Conservation (phyloP, 225 moss, liverwort and hornwort species). For the Rhytidiadelphus loreus region DNA sequence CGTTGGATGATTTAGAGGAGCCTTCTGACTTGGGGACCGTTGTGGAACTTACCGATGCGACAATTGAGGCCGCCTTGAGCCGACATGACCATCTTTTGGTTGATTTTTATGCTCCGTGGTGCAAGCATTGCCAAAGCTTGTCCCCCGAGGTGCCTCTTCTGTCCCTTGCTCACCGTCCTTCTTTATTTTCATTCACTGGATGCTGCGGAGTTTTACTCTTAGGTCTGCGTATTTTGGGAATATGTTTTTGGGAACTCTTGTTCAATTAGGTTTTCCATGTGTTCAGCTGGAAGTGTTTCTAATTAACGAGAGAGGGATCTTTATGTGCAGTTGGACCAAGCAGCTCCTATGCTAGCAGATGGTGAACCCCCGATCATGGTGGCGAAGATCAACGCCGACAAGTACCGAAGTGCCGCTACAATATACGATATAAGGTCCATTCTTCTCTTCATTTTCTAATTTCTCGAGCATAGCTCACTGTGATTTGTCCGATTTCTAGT, state of each 20-base stretch:
- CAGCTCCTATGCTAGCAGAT: slow-evolving; percentile 52
- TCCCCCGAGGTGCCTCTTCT: slow-evolving; percentile 22
- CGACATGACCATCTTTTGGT: slow-evolving; percentile 34
- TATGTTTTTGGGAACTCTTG: neutral
- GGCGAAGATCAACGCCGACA: slow-evolving; percentile 80
- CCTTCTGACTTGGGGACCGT: slow-evolving; percentile 17
- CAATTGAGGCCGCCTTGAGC: slow-evolving; percentile 21
- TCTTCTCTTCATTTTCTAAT: neutral
- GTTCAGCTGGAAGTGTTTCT: neutral
- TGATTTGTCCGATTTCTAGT: neutral
- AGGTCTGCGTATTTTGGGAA: neutral
- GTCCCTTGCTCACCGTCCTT: neutral
- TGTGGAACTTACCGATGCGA: slow-evolving; percentile 35
- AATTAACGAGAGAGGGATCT: neutral
- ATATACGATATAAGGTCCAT: slow-evolving; percentile 60
- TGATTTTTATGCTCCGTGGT: slow-evolving; percentile 60
- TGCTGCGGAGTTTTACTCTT: neutral
- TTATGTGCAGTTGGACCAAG: slow-evolving; percentile 47
- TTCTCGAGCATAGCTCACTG: neutral
- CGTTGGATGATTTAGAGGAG: slow-evolving; percentile 32
- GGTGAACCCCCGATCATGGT: slow-evolving; percentile 53
- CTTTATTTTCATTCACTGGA: neutral
- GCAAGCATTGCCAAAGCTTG: slow-evolving; percentile 33
- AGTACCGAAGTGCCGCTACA: slow-evolving; percentile 20
- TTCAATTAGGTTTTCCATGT: neutral